These are phyloP conservation scores for Claviceps sp. DNA, from an alignment of 2,329 filamentous ascomycete species.

Conservation along the genomic window DNA sequence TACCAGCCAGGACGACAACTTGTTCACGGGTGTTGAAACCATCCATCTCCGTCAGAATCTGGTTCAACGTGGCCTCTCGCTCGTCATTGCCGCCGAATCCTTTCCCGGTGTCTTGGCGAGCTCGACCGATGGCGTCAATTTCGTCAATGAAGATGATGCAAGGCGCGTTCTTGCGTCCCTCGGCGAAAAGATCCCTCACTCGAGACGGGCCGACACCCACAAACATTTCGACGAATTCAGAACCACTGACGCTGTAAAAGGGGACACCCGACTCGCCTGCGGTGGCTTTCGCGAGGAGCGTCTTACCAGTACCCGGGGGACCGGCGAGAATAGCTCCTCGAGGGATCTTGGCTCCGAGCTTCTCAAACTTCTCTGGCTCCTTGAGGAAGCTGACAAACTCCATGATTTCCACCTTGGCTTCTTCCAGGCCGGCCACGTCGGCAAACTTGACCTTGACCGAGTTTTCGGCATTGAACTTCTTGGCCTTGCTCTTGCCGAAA, in stretches of 20 bases:
- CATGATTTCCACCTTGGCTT: conserved; percentile 97
- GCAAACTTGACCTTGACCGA: conserved; percentile 94
- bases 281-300: conserved; percentile 89
- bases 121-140: conserved; percentile 93
- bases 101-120: conserved; percentile 61
- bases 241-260: conserved; percentile 97
- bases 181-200: conserved; percentile 88
- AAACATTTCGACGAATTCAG: conserved; percentile 99
- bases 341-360: conserved; percentile 92
- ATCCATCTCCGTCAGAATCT: conserved; percentile 98
- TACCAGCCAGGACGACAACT: conserved; percentile 91
- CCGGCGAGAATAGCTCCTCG: conserved; percentile 92
- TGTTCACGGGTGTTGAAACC: conserved; percentile 96
- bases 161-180: conserved; percentile 86
- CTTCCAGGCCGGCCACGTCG: conserved; percentile 95
- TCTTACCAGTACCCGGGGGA: conserved; percentile 98
- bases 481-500: conserved; percentile 89
- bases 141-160: conserved; percentile 99
- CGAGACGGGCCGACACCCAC: conserved; percentile 94
- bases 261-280: conserved; percentile 93
- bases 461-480: conserved; percentile 94
- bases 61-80: conserved; percentile 90
- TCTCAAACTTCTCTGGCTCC: conserved; percentile 83
- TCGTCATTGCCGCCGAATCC: conserved; percentile 86
- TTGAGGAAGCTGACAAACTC: conserved; percentile 97